Base-by-base conservation (phyloP, 257 asterid genomes). In the Nicotiana noctiflora region DNA sequence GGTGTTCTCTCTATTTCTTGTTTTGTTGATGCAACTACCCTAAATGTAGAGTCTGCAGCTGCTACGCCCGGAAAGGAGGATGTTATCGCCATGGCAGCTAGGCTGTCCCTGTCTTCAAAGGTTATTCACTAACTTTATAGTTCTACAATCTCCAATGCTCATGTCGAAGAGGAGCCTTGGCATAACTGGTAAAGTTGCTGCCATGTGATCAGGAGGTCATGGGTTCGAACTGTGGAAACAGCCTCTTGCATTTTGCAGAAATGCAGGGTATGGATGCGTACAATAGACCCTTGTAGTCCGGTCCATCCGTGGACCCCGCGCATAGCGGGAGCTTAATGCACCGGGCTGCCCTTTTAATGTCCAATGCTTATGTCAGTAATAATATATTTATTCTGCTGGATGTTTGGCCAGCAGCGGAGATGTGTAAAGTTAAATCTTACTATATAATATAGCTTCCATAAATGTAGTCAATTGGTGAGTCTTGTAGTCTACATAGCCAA, bases 31-130 rank as follows among this genome's bases (percentile, higher is more conserved):
- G 1, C 82, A 25, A 72, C 61, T 49, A 72, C 60, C 62, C 44
- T 40, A 25, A 23, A 17, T 76, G 87, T 81, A 93, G 99, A 92
- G 86, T 80, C 94, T 87, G 84, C 89, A 56, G 82, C 94, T 77
- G 66, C 88, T 80, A 81, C 92, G 70, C 53, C 94, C 64, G 82
- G 81, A 77, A 95, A 91, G 83, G 92, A 88, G 84, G 95, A 89
- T 67, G 88, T 84, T 82, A 86, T 93, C 77, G 66, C 91, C n/a
- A 81, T 82, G 89, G 97, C 95, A 85, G 85, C 97, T 86, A 89
- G 94, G 70, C 81, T 93, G 56, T 91, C 99, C 74, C 88, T 92
- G 77, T 81, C 88, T 78, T 93, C 99, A 77, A 95, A 91, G 95
- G 99, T 95, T 85, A 25, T 27, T 81, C 72, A 12, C 67, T 10